Evolutionary conservation across 495 filamentous ascomycete genomes (phyloP).

Genomic region (Collariella sp.): DNA sequence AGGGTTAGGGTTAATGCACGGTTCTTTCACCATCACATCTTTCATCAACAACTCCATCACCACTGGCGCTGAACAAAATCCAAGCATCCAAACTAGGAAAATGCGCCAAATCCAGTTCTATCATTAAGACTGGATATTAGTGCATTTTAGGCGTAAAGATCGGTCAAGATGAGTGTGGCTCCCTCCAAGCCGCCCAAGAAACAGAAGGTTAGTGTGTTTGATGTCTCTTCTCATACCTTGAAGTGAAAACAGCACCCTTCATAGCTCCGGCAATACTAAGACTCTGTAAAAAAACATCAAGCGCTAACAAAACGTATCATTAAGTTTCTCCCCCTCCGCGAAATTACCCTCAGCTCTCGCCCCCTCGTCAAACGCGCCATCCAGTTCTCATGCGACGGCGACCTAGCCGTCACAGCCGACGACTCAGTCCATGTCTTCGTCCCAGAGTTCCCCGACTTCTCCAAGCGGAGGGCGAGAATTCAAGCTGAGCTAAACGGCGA

Average conservation of each 20-base stretch:
- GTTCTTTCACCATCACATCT: not conserved
- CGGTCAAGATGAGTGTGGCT: slow-evolving; percentile 6
- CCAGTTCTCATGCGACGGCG: slow-evolving; percentile 41
- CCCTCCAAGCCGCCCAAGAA: slow-evolving; percentile 9
- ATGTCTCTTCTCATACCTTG: not conserved
- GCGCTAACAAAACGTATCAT: slow-evolving; percentile 2
- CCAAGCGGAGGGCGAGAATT: slow-evolving; percentile 9
- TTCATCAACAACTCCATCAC: not conserved
- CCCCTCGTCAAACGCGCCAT: slow-evolving; percentile 39
- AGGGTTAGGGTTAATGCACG: not conserved
- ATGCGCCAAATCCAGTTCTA: not conserved
- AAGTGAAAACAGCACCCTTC: not conserved
- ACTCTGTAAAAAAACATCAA: not conserved
- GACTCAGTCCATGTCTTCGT: slow-evolving; percentile 41
- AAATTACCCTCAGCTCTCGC: slow-evolving; percentile 34
- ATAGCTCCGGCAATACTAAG: not conserved
- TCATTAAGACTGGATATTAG: not conserved
- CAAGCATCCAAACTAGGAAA: not conserved
- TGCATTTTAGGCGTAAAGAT: too few relatives aligned
- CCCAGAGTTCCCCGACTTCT: slow-evolving; percentile 33
- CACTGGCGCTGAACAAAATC: not conserved
- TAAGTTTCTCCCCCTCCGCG: slow-evolving; percentile 33
- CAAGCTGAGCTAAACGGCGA: not conserved
- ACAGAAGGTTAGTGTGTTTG: slow-evolving; percentile 14
- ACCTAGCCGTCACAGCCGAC: slow-evolving; percentile 40